Conservation (phyloP, 73 alveolate genomes). For the Effrenium voratum region DNA sequence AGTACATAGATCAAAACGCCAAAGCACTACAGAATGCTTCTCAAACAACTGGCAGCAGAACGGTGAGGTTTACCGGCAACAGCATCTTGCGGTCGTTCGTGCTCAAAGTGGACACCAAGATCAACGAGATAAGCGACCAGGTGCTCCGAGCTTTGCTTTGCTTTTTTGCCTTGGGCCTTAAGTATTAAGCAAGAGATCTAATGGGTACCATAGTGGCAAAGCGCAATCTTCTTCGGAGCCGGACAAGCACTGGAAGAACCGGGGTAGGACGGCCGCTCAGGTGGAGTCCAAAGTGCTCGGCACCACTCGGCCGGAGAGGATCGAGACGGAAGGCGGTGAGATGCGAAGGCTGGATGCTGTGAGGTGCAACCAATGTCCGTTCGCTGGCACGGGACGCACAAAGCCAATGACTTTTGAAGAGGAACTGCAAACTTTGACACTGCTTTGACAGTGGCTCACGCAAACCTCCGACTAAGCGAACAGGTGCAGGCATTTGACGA, state of each 20-base stretch:
- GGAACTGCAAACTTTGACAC: not conserved
- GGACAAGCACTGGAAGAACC: not conserved
- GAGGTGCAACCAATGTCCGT: too few species aligned
- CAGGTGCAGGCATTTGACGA: too few species aligned
- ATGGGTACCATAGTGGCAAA: not conserved
- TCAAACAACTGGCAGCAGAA: not conserved
- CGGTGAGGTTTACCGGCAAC: constrained; percentile 63
- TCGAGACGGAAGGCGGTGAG: constrained; percentile 85
- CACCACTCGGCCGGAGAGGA: constrained; percentile 64
- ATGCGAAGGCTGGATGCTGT: constrained; percentile 62
- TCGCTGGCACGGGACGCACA: too few species aligned
- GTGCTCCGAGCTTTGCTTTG: too few species aligned
- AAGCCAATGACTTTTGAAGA: too few species aligned
- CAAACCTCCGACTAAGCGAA: too few species aligned
- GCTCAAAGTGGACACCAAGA: constrained; percentile 89
- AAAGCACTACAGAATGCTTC: too few species aligned
- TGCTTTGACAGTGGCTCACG: too few species aligned
- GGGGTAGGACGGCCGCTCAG: not conserved
- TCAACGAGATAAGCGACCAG: constrained; percentile 93
- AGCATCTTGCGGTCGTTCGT: constrained; percentile 89
- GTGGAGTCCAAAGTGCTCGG: constrained; percentile 94
- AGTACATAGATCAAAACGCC: too few species aligned
- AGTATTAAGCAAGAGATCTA: not conserved
- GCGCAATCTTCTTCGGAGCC: not conserved
- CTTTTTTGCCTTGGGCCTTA: too few species aligned